A percentile compares a stretch with the other conserved stretches of the same genome.
These are phyloP conservation scores for Pseudozyma sp. DNA, from an alignment of 1,284 basidiomycete genomes.

Conservation along the genomic window DNA sequence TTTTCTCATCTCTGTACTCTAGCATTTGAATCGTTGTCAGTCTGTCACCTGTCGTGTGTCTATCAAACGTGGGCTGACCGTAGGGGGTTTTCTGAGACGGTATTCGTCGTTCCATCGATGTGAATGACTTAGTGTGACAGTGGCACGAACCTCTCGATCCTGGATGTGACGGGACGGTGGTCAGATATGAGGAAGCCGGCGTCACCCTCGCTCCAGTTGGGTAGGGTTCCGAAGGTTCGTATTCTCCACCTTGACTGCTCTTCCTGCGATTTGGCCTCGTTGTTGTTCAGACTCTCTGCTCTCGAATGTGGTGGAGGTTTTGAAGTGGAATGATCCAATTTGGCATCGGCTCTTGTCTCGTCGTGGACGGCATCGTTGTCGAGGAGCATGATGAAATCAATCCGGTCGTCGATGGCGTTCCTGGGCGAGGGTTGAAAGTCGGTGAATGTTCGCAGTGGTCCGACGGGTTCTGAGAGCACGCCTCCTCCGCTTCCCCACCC, in stretches of 20 bases:
- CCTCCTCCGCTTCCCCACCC: conserved; percentile 1
- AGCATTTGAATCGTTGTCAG: conserved; percentile 19
- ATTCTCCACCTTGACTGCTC: conserved; percentile 37
- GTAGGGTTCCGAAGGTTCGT: conserved; percentile 34
- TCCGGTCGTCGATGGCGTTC: conserved; percentile 45
- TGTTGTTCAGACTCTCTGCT: not conserved
- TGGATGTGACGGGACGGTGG: conserved; percentile 47
- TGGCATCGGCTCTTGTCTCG: conserved; percentile 24
- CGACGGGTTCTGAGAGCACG: conserved; percentile 27
- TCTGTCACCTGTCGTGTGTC: not conserved
- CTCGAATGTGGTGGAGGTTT: conserved; percentile 7
- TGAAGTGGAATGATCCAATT: conserved; percentile 22
- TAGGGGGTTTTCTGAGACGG: not conserved
- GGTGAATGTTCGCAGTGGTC: conserved; percentile 46
- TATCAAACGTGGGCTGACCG: too few relatives aligned
- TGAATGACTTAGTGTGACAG: not conserved
- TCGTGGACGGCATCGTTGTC: conserved; percentile 39
- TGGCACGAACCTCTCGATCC: conserved; percentile 28
- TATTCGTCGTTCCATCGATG: not conserved
- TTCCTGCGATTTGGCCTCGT: not conserved
- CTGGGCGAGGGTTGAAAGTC: conserved; percentile 37
- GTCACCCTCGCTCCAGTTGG: conserved; percentile 56
- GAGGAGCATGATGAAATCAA: conserved; percentile 53
- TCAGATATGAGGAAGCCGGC: conserved; percentile 53
- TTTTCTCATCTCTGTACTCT: conserved; percentile 18